Conservation (phyloP, 2,329 filamentous ascomycete species). For the Intubia oerlemansii region DNA sequence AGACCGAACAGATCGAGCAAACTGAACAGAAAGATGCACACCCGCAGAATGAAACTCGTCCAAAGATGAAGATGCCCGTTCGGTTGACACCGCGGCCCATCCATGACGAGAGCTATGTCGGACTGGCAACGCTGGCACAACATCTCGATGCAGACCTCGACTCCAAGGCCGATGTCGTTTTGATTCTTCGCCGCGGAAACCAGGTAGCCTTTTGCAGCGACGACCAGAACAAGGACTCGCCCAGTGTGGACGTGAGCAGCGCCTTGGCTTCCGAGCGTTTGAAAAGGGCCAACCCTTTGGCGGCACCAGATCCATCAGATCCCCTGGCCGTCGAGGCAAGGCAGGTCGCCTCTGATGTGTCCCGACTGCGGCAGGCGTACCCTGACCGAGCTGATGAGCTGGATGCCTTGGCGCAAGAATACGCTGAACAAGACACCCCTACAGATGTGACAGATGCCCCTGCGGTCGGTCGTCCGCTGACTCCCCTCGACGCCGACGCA, state of each 20-base stretch:
- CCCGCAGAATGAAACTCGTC: no score
- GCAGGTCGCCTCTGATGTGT: conserved; percentile 12
- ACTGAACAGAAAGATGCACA: no score
- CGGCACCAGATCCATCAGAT: no score
- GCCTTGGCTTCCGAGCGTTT: conserved; percentile 7
- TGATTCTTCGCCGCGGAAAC: conserved; percentile 18
- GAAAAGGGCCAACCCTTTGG: conserved; percentile 1
- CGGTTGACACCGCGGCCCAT: conserved; percentile 21
- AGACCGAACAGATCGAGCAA: no score
- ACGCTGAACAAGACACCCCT: background rate
- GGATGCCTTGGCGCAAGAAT: conserved; percentile 3
- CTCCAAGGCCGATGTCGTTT: conserved; percentile 12
- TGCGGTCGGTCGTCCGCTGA: background rate
- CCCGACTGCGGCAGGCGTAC: conserved; percentile 3
- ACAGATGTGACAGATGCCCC: no score
- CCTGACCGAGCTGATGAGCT: conserved; percentile 6
- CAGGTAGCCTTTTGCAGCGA: conserved; percentile 13
- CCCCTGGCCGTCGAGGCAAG: conserved; percentile 5
- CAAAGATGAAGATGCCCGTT: conserved; percentile 12
- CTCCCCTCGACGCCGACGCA: conserved; percentile 1
- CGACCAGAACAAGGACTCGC: background rate
- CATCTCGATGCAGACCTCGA: conserved; percentile 15
- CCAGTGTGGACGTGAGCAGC: background rate
- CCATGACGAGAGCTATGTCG: conserved; percentile 23
- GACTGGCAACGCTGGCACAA: conserved; percentile 15